These are phyloP conservation scores for Drosera capensis DNA, from an alignment of 148 eudicot genomes.

Conservation along the genomic window DNA sequence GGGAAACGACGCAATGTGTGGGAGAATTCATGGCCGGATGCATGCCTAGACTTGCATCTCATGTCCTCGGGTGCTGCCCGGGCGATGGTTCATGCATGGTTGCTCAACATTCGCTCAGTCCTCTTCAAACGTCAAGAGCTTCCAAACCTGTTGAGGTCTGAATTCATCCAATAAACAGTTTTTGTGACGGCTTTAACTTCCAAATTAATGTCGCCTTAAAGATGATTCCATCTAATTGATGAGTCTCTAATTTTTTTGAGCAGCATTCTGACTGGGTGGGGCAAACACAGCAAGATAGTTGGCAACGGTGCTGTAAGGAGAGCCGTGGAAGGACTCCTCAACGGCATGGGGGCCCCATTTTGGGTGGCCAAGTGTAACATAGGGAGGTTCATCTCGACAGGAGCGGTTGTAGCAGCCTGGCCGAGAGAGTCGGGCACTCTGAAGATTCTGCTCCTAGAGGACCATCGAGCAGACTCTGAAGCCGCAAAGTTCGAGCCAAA, in stretches of 20 bases:
- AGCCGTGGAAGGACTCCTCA: neutral
- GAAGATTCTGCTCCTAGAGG: neutral
- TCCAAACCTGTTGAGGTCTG: constrained; percentile 47
- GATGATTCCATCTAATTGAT: too few relatives aligned
- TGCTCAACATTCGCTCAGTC: constrained; percentile 57
- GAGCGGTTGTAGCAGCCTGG: neutral
- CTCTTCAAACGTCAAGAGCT: constrained; percentile 69
- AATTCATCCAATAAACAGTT: too few relatives aligned
- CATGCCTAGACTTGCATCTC: constrained; percentile 86
- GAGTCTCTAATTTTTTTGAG: too few relatives aligned
- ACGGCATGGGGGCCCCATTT: neutral
- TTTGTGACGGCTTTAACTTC: too few relatives aligned
- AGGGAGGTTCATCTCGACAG: neutral
- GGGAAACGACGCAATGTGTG: constrained; percentile 81
- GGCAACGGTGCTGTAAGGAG: neutral
- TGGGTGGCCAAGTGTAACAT: neutral
- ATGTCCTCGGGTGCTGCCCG: constrained; percentile 99
- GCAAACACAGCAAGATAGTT: neutral
- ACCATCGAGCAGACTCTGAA: neutral
- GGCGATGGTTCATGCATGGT: constrained; percentile 95
- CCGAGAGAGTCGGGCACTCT: neutral
- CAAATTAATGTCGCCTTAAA: too few relatives aligned
- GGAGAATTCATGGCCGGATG: constrained; percentile 74
- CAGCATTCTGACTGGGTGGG: neutral
- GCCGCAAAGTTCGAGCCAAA: neutral